A percentile compares a stretch with the other conserved stretches of the same genome.
Conservation (phyloP, 495 filamentous ascomycete species). For the Neurospora africana region DNA sequence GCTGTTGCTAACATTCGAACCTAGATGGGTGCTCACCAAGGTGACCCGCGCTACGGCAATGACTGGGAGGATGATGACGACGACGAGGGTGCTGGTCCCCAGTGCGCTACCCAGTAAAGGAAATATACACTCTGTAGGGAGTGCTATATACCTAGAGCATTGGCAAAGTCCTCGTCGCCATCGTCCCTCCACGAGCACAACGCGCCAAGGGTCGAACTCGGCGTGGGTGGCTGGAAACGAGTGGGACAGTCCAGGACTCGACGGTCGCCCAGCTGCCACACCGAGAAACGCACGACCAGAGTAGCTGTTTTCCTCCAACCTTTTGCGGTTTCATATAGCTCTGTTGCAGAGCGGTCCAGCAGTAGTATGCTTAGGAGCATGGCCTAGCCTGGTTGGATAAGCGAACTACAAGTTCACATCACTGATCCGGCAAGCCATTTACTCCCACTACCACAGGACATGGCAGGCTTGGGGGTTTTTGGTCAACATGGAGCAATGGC, state of each 20-base stretch:
- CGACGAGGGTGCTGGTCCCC: constrained; percentile 45
- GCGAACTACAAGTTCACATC: background rate
- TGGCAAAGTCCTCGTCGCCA: background rate
- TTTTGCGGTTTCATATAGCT: background rate
- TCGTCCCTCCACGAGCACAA: background rate
- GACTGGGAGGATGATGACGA: constrained; percentile 83
- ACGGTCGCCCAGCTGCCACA: background rate
- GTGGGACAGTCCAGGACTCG: background rate
- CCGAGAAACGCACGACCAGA: background rate
- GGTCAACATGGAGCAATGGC: background rate
- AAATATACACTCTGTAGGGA: constrained; percentile 13
- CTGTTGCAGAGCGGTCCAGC: background rate
- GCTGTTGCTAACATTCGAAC: constrained; percentile 7
- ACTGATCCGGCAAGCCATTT: background rate
- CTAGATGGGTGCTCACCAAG: constrained; percentile 53
- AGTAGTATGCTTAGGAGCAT: background rate
- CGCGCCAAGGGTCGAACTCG: background rate
- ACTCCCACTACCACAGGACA: background rate
- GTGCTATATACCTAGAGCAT: background rate
- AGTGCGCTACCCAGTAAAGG: constrained; percentile 82
- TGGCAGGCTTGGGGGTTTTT: background rate
- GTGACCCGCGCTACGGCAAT: constrained; percentile 54
- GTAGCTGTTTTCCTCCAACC: background rate
- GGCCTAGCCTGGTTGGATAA: background rate
- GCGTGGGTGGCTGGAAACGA: background rate